Evolutionary conservation across 1,139 yeast genomes (phyloP).

Genomic region (Kodamaea plutei): DNA sequence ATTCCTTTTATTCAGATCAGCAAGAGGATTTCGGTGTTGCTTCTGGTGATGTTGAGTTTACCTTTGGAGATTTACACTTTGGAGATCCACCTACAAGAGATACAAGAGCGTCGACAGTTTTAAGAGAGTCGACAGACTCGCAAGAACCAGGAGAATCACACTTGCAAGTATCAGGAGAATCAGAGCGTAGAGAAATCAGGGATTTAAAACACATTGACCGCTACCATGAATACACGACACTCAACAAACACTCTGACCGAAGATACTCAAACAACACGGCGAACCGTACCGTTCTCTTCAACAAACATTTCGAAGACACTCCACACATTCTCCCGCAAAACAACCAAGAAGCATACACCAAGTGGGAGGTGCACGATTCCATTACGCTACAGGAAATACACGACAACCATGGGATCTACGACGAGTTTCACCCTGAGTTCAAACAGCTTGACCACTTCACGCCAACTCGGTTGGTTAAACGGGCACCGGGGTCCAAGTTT

Average conservation of each 20-base stretch:
- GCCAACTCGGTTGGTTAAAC: conserved; percentile 20
- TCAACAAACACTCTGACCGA: conserved; percentile 11
- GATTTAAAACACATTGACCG: background rate
- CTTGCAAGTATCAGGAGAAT: no score
- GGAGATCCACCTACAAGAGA: background rate
- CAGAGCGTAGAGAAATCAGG: no score
- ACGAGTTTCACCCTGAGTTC: conserved; percentile 15
- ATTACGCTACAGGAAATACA: conserved; percentile 7
- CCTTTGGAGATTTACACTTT: conserved; percentile 1
- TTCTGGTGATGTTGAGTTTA: conserved; percentile 5
- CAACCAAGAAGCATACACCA: conserved; percentile 21
- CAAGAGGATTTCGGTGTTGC: conserved; percentile 14
- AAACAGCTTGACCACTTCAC: conserved; percentile 16
- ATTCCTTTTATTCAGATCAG: conserved; percentile 21
- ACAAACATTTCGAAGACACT: conserved; percentile 2
- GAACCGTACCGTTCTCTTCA: conserved; percentile 1
- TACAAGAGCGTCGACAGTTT: no score
- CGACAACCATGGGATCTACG: conserved; percentile 14
- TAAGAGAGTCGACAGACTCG: no score
- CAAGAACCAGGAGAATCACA: no score
- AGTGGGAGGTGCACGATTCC: conserved; percentile 25
- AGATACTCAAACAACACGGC: conserved; percentile 11
- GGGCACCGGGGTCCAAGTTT: conserved; percentile 32
- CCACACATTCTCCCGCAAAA: conserved; percentile 18
- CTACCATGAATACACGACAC: conserved; percentile 12